Percentiles rank a stretch among this genome's conserved stretches.
Evolutionary conservation across 75 land plant genomes (phyloP).

Genomic region (Selaginella tamariscina): DNA sequence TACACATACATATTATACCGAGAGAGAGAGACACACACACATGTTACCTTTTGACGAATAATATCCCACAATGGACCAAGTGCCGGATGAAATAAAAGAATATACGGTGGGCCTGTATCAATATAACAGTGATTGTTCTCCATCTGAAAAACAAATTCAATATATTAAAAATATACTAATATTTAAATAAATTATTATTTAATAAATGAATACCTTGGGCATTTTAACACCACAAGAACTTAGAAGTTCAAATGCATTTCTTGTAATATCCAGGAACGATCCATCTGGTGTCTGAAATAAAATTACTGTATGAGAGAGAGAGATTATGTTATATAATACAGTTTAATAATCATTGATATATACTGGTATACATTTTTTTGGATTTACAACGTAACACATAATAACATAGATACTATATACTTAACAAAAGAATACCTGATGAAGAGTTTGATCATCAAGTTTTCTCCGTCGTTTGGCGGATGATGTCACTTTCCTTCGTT

Average conservation of each 20-base stretch:
- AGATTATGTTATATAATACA: too few relatives aligned
- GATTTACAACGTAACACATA: too few relatives aligned
- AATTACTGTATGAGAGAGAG: too few relatives aligned
- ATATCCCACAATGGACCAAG: slow-evolving; percentile 91
- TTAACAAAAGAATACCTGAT: slow-evolving; percentile 45
- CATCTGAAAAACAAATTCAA: slow-evolving; percentile 42
- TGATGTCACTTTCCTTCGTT: slow-evolving; percentile 88
- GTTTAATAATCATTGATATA: too few relatives aligned
- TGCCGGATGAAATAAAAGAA: slow-evolving; percentile 85
- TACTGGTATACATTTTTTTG: too few relatives aligned
- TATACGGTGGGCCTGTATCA: slow-evolving; percentile 74
- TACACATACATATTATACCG: background rate
- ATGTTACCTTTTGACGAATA: slow-evolving; percentile 66
- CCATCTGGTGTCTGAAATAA: slow-evolving; percentile 92
- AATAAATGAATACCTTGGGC: slow-evolving; percentile 73
- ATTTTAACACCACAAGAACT: slow-evolving; percentile 46
- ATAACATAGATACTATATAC: background rate
- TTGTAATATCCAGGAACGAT: slow-evolving; percentile 62
- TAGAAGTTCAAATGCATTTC: slow-evolving; percentile 84
- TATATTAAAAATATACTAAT: slow-evolving; percentile 8
- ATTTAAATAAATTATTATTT: too few relatives aligned
- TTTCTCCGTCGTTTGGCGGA: slow-evolving; percentile 89
- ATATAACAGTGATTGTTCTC: slow-evolving; percentile 53
- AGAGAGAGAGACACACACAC: background rate
- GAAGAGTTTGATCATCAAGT: slow-evolving; percentile 44